Conservation (phyloP, 768 basidiomycete species). For the Tricholoma terreum region DNA sequence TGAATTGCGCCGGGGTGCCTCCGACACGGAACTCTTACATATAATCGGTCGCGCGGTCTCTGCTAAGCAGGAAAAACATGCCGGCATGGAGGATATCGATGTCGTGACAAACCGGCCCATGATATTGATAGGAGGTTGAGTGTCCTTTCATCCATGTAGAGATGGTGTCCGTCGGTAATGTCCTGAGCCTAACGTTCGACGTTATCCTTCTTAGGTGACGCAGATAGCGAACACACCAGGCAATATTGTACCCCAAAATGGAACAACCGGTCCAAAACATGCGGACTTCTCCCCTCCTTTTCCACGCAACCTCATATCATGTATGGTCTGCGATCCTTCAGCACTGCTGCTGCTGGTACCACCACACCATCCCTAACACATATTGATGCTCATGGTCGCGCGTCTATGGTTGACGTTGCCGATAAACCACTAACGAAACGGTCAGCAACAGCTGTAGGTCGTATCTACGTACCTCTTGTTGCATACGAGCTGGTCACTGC, state of each 20-base stretch:
- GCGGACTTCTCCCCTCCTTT: background rate
- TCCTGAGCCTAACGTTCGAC: constrained; percentile 12
- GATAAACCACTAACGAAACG: constrained; percentile 60
- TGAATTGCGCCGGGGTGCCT: constrained; percentile 60
- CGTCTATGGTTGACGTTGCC: constrained; percentile 82
- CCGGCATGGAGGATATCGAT: constrained; percentile 79
- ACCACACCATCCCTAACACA: constrained; percentile 54
- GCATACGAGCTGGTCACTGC: constrained; percentile 65
- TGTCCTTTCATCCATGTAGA: constrained; percentile 32
- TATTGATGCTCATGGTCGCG: constrained; percentile 64
- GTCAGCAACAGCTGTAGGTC: constrained; percentile 70
- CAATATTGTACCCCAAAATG: background rate
- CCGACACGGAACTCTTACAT: constrained; percentile 57
- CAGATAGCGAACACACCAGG: background rate
- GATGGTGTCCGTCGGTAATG: constrained; percentile 15
- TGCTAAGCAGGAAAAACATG: constrained; percentile 79
- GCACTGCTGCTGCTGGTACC: constrained; percentile 21
- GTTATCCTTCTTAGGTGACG: constrained; percentile 13
- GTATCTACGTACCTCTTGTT: constrained; percentile 60
- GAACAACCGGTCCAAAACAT: background rate
- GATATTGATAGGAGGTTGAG: constrained; percentile 94
- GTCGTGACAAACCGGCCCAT: constrained; percentile 78
- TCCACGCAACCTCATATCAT: background rate
- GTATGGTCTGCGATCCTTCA: constrained; percentile 9
- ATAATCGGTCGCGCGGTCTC: constrained; percentile 63